Conservation (phyloP, 345 rosid species). For the Eucalyptus pumila region DNA sequence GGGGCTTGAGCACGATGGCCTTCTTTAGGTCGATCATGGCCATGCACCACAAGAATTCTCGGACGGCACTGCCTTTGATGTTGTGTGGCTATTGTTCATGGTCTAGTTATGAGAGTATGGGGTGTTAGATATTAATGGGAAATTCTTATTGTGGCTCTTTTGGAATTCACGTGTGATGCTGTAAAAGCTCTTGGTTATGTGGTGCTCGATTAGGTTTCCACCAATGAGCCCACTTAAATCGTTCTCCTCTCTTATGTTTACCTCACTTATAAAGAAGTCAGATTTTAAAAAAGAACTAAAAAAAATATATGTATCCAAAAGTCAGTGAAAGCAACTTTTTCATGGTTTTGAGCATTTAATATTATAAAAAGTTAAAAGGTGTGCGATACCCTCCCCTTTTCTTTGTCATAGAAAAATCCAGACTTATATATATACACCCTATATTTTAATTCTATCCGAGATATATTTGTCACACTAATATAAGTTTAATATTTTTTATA, state of each 20-base stretch:
- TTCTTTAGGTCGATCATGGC: not conserved
- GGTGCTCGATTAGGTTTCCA: not conserved
- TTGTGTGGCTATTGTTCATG: not conserved
- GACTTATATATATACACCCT: no score
- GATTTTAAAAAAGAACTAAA: not conserved
- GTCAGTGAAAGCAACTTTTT: not conserved
- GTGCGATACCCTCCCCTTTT: not conserved
- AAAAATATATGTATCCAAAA: no score
- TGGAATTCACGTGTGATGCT: not conserved
- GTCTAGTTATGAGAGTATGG: not conserved
- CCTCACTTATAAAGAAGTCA: not conserved
- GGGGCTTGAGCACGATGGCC: not conserved
- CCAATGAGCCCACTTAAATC: not conserved
- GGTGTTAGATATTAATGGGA: not conserved
- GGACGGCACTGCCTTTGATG: not conserved
- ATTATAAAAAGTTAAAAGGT: not conserved
- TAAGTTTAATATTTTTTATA: no score
- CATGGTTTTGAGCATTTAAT: not conserved
- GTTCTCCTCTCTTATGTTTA: not conserved
- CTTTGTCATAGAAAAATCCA: no score
- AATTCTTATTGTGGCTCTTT: not conserved
- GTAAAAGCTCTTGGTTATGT: not conserved
- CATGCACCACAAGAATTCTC: not conserved
- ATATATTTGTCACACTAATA: no score
- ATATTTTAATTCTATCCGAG: no score